Evolutionary conservation across 257 asterid genomes (phyloP).

Genomic region (Mitragyna speciosa): DNA sequence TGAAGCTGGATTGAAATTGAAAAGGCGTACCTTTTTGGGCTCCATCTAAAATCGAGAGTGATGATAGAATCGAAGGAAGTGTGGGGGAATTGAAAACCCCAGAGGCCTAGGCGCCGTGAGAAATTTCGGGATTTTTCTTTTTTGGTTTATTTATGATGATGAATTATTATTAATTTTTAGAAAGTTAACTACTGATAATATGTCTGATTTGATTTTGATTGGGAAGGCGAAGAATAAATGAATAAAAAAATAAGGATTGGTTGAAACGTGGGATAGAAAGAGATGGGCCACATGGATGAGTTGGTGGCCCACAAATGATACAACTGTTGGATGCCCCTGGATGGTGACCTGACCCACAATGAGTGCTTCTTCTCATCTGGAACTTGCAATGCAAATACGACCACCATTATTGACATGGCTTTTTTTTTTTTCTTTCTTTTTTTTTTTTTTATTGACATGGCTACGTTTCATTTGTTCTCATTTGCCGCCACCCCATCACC

Average conservation of each 20-base stretch:
- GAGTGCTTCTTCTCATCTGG: too few species aligned
- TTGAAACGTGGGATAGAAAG: slow-evolving; percentile 10
- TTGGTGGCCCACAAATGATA: slow-evolving; percentile 15
- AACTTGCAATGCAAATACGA: too few species aligned
- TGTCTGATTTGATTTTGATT: neutral
- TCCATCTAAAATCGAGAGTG: slow-evolving; percentile 16
- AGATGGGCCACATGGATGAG: slow-evolving; percentile 20
- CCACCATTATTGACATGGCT: neutral
- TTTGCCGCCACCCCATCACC: neutral
- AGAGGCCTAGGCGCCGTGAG: slow-evolving; percentile 21
- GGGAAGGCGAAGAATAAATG: neutral
- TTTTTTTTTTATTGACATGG: too few species aligned
- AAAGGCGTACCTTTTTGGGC: slow-evolving; percentile 33
- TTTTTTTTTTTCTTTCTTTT: too few species aligned
- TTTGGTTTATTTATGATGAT: neutral
- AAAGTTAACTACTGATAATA: too few species aligned
- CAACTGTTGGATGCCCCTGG: neutral
- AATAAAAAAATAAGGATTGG: neutral
- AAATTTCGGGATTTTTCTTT: slow-evolving; percentile 21
- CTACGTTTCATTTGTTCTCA: neutral
- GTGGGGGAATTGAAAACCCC: slow-evolving; percentile 25
- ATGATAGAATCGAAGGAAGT: slow-evolving; percentile 18
- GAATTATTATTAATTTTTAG: neutral
- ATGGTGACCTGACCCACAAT: too few species aligned
- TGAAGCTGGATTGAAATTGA: neutral